Evolutionary conservation across 345 rosid species (phyloP).

Genomic region (Clarkia xantiana): DNA sequence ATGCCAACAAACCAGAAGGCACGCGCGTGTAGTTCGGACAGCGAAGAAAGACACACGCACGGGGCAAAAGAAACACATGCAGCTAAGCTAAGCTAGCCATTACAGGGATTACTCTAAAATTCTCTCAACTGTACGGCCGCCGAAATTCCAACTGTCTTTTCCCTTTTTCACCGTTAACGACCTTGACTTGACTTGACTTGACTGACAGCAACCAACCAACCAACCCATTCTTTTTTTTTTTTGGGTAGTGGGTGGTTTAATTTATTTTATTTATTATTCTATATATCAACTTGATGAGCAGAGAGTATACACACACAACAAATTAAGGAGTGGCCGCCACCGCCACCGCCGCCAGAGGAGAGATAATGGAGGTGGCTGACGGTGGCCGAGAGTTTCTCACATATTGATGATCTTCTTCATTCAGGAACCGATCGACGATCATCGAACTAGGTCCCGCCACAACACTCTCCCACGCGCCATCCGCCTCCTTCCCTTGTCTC

Average conservation of each 20-base stretch:
- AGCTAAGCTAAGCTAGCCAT: neutral
- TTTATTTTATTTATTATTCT: neutral
- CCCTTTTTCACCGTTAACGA: conserved; percentile 5
- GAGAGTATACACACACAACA: no score
- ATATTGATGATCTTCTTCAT: conserved; percentile 15
- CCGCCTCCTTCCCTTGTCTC: conserved; percentile 35
- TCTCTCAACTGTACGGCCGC: conserved; percentile 18
- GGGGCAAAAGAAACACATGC: neutral
- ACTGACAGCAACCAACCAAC: neutral
- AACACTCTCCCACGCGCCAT: conserved; percentile 48
- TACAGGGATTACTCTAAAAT: conserved; percentile 9
- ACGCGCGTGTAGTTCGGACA: no score
- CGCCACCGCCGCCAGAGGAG: conserved; percentile 32
- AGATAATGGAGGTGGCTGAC: neutral
- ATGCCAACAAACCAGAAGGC: no score
- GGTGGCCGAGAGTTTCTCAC: conserved; percentile 20
- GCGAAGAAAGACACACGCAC: neutral
- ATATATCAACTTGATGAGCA: no score
- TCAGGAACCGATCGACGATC: conserved; percentile 38
- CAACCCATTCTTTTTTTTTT: neutral
- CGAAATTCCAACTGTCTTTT: neutral
- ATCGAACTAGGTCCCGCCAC: conserved; percentile 44
- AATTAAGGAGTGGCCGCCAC: conserved; percentile 21
- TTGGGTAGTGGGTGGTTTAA: neutral
- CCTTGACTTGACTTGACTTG: no score